Base-by-base conservation (phyloP, 768 basidiomycete species). In the button mushroom (Agaricus bisporus) region DNA sequence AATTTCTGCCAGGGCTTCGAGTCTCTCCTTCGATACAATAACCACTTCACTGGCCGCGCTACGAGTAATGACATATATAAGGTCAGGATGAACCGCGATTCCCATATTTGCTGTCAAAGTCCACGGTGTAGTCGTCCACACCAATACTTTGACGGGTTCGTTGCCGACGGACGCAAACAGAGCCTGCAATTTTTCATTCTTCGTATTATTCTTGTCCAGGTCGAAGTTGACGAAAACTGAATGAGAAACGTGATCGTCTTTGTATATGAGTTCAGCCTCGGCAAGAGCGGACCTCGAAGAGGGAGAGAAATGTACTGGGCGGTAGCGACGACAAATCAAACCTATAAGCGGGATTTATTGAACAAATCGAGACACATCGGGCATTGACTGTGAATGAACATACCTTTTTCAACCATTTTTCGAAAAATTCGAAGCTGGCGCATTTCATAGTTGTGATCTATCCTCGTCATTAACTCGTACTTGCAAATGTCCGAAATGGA, bases 121-220 rank as follows among this genome's bases (percentile, higher is more conserved):
- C 95, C 95, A 99, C 1, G 95, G 91, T 0, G 95, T 98, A 3
- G 95, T 98, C 2, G 95, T 98, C 95, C 95, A 99, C 4, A 95
- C 88, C 15, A 93, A 72, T 9, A 97, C 60, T 26, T 77, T 75
- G 10, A 85, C 67, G 2, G 68, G 65, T 11, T 63, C 58, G 3
- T 46, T 61, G 15, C 59, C 63, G 2, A 63, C 58, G 8, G 32
- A 32, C 11, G 32, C 32, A 6, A 78, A 49, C 14, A 75, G 54
- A 14, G 70, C 54, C 20, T 65, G 68, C 43, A 77, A 61, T 38
- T 64, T 42, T 32, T 55, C 49, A 36, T 58, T 61, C 36, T 58
- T 56, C 52, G 51, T 54, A 32, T 54, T 43, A 25, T 59, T 56
- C 11, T 54, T 52, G 51, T 81, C 75, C n/a, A 95, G 65, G 5